Evolutionary conservation across 1,139 yeast genomes (phyloP), one percentile per base, ranked within the genome.

Genomic region (Geotrichum australiense): DNA sequence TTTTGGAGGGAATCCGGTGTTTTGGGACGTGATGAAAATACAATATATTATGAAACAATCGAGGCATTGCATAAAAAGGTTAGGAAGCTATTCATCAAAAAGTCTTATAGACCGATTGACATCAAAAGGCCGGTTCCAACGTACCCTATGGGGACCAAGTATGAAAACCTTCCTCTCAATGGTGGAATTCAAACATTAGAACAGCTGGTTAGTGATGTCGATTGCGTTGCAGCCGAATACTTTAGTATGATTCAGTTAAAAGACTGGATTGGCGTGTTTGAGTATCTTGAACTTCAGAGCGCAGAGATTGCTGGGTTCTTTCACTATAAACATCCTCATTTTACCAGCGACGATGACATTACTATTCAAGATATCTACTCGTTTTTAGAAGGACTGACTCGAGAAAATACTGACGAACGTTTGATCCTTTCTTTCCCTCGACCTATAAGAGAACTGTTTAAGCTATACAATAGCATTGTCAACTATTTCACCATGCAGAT

Each of bases 191-290:
- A 47, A 10, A 49, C 52, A 11, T 46, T 80, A 55, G 79, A 77
- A 51, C 63, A 70, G 50, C 75, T 83, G 59, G 67, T 86, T 25
- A 74, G 73, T 47, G 73, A 73, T 41, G 62, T 89, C 48, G 91
- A 91, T 60, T 66, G 70, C 27, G 65, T 85, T 7, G 71, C 83
- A 31, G 69, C 76, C 1, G 73, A 74, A 3, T 70, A 81, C 35
- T 78, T 82, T 55, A 68, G 67, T 24, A 73, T 78, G 18, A 74
- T 84, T 20, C 70, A 76, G 25, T 61, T 78, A 14, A 76, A 74
- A 47, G 95, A 89, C 56, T 91, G 97, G 96, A 69, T 86, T 48
- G 73, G 73, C 45, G 73, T 80, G 5, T 83, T 75, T 57, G 93
- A 86, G 56, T 65, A 80, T 2, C 63, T 91, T 42, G 96, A 89